These are phyloP conservation scores for Apiotrichum porosum DNA, from an alignment of 1,284 basidiomycete species.

Conservation along the genomic window DNA sequence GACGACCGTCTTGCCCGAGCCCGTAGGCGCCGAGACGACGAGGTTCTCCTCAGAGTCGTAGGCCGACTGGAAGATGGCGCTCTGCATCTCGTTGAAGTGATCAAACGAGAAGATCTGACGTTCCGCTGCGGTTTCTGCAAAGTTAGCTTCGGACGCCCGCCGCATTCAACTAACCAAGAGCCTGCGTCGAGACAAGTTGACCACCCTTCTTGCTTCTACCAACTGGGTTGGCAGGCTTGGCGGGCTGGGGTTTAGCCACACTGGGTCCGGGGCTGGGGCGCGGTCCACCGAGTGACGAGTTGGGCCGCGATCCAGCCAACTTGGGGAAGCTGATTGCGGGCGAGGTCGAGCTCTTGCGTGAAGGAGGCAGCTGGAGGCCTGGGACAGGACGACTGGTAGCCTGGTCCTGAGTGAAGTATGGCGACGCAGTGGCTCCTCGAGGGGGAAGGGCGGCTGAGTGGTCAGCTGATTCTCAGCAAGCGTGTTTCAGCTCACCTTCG, in stretches of 20 bases:
- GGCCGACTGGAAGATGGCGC: constrained; percentile 40
- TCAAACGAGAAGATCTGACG: constrained; percentile 12
- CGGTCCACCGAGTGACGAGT: too few species aligned
- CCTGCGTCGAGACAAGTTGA: background rate
- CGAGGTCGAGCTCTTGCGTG: constrained; percentile 1
- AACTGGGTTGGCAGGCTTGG: too few species aligned
- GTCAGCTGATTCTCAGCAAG: background rate
- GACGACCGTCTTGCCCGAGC: constrained; percentile 86
- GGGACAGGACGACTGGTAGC: background rate
- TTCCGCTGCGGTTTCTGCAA: background rate
- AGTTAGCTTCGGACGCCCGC: background rate
- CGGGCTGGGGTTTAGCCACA: too few species aligned
- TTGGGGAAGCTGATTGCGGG: background rate
- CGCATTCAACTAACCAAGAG: constrained; percentile 1
- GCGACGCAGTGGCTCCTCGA: background rate
- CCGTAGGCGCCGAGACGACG: constrained; percentile 84
- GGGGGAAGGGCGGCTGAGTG: too few species aligned
- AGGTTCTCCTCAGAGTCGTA: constrained; percentile 64
- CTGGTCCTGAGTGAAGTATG: too few species aligned
- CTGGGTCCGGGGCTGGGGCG: too few species aligned
- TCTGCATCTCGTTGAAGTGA: constrained; percentile 23
- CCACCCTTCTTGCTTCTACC: too few species aligned
- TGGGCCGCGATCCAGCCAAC: too few species aligned
- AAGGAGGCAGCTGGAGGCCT: background rate
- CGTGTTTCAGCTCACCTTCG: background rate